Evolutionary conservation across 140 eudicot species (phyloP).

Genomic region (Cichorium intybus): DNA sequence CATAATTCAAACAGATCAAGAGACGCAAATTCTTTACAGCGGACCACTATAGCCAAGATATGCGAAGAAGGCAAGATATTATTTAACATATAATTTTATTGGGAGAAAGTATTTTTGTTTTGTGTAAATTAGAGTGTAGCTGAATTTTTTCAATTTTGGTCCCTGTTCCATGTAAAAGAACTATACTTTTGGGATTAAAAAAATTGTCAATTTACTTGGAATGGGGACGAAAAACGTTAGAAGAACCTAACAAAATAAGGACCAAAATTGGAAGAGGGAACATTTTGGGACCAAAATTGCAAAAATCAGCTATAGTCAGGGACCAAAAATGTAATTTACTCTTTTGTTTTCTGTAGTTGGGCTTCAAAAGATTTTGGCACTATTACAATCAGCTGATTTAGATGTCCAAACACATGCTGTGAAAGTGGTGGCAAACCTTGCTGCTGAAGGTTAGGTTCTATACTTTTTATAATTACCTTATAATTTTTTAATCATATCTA

Average conservation of each 20-base stretch:
- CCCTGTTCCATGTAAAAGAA: too few species aligned
- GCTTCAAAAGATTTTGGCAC: slow-evolving; percentile 73
- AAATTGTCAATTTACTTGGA: too few species aligned
- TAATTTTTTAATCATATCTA: neutral
- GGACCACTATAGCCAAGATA: slow-evolving; percentile 77
- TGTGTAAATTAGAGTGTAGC: too few species aligned
- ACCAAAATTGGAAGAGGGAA: too few species aligned
- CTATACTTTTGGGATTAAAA: too few species aligned
- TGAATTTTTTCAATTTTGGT: too few species aligned
- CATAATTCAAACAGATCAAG: slow-evolving; percentile 56
- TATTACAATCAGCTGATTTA: slow-evolving; percentile 71
- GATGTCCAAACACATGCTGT: slow-evolving; percentile 94
- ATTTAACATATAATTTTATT: neutral
- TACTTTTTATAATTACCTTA: slow-evolving; percentile 1
- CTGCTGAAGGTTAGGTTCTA: slow-evolving; percentile 82
- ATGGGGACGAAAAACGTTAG: too few species aligned
- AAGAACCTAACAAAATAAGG: too few species aligned
- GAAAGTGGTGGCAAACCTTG: slow-evolving; percentile 95
- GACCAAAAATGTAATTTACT: too few species aligned
- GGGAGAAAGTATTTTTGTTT: too few species aligned
- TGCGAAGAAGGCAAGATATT: slow-evolving; percentile 96
- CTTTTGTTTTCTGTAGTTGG: slow-evolving; percentile 60
- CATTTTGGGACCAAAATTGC: too few species aligned
- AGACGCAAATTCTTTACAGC: slow-evolving; percentile 59
- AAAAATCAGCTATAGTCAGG: too few species aligned